A percentile compares a stretch with the other conserved stretches of the same genome.
Evolutionary conservation across 2,329 filamentous ascomycete genomes (phyloP).

Genomic region (Gaeumannomyces tritici): DNA sequence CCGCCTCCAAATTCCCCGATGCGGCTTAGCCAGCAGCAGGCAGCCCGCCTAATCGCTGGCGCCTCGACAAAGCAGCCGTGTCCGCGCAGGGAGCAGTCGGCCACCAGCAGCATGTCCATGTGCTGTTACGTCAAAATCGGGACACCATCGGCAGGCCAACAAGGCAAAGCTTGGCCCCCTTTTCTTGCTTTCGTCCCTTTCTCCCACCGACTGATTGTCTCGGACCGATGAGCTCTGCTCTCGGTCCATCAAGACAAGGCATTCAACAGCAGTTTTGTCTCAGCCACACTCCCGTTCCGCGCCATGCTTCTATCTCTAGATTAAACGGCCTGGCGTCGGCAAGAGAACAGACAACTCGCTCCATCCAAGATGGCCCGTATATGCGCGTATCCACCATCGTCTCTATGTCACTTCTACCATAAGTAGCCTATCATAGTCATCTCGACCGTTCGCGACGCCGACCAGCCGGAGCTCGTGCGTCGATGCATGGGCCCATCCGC

Average conservation of each 20-base stretch:
- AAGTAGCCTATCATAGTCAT: no score
- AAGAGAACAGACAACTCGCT: background rate
- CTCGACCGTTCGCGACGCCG: background rate
- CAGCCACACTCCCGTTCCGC: no score
- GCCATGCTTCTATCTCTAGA: no score
- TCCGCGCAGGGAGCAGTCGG: background rate
- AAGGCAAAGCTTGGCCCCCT: background rate
- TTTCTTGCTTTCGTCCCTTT: background rate
- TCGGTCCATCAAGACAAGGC: background rate
- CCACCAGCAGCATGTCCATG: background rate
- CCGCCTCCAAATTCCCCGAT: background rate
- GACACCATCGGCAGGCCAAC: no score
- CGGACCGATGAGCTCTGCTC: background rate
- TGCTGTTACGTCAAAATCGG: background rate
- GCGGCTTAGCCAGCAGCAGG: background rate
- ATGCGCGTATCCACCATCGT: no score
- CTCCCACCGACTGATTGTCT: background rate
- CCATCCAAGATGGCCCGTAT: background rate
- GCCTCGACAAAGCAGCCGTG: background rate
- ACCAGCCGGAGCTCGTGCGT: background rate
- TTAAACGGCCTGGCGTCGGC: background rate
- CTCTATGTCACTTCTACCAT: no score
- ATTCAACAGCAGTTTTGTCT: background rate
- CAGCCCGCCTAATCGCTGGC: no score
- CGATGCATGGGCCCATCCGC: background rate